Base-by-base conservation (phyloP, 768 basidiomycete genomes). In the Xerocomellus amylosporus region DNA sequence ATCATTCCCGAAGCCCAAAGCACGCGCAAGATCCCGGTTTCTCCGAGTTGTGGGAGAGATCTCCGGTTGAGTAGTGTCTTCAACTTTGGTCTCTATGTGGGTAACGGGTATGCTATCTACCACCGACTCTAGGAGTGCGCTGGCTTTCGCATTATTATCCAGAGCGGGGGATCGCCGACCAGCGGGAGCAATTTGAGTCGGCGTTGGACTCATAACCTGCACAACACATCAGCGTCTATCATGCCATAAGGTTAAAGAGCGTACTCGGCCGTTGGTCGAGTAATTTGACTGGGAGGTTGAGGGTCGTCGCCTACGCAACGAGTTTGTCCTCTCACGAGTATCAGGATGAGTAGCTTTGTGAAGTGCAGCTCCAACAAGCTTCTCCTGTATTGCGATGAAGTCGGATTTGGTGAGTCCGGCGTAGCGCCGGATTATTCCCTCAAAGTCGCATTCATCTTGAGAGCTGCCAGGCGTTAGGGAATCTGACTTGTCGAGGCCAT, bases 211-310 rank as follows among this genome's bases (percentile, higher is more conserved):
- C 33, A 77, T 76, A 45, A 82, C 75, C 88, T 89, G 59, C 5
- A 51, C 28, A 20, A 30, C 2, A 38, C 13, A 51, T 67, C 47
- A 54, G 46, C 36, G 49, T 49, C 26, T 54, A 37, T 33, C 44
- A 44, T 40, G 9, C 31, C 19, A 42, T 19, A 52, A 54, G 37
- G 26, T 3, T 53, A 22, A 44, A 44, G 33, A 13, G 65, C 74
- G 43, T 37, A 79, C 78, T 50, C 79, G 76, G n/a, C 79, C 81
- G 50, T 74, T 78, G 42, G 71, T 72, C 1, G 85, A 85, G 63
- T 89, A 86, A 62, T 83, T 86, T 12, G 88, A 88, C 69, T 90
- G 88, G n/a, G 90, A 89, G 14, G 87, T 89, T 1, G 89, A 91
- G 12, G 88, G 88, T 37, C 89, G 78, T 46, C 90, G 79, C 58